Percentiles rank a stretch among this genome's conserved stretches.
Evolutionary conservation across 805 yeast species (phyloP).

Genomic region (Yamadazyma olivae): DNA sequence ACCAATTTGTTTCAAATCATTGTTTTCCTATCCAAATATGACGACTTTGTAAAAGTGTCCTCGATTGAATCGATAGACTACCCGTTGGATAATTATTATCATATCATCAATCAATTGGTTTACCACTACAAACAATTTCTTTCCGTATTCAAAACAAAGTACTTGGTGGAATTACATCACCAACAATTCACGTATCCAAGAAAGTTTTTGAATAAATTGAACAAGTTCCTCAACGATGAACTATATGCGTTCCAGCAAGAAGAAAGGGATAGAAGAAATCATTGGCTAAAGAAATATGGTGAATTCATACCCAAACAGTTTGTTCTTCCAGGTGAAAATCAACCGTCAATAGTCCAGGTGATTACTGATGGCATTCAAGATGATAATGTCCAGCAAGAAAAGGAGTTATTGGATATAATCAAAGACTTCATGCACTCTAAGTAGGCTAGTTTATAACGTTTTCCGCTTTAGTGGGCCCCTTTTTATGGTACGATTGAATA

Average conservation of each 20-base stretch:
- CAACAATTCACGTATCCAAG: constrained; percentile 39
- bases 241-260: constrained; percentile 27
- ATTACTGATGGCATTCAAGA: constrained; percentile 41
- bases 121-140: constrained; percentile 36
- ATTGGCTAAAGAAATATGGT: constrained; percentile 38
- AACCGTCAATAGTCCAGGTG: constrained; percentile 39
- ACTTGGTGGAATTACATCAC: constrained; percentile 35
- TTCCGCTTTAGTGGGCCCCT: too few relatives aligned
- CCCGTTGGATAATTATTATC: constrained; percentile 20
- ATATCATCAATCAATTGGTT: constrained; percentile 25
- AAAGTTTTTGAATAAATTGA: constrained; percentile 27
- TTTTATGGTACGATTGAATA: too few relatives aligned
- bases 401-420: constrained; percentile 21
- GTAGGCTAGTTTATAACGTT: too few relatives aligned
- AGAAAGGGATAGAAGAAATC: constrained; percentile 31
- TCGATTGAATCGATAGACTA: constrained; percentile 12
- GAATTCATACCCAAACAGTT: constrained; percentile 40
- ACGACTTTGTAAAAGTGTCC: constrained; percentile 11
- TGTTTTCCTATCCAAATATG: constrained; percentile 17
- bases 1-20: constrained; percentile 23
- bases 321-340: constrained; percentile 35
- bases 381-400: constrained; percentile 16
- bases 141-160: constrained; percentile 30
- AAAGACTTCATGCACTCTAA: constrained; percentile 8
- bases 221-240: constrained; percentile 32